These are phyloP conservation scores for Ogataea glucozyma DNA, from an alignment of 805 yeast species.

Conservation along the genomic window DNA sequence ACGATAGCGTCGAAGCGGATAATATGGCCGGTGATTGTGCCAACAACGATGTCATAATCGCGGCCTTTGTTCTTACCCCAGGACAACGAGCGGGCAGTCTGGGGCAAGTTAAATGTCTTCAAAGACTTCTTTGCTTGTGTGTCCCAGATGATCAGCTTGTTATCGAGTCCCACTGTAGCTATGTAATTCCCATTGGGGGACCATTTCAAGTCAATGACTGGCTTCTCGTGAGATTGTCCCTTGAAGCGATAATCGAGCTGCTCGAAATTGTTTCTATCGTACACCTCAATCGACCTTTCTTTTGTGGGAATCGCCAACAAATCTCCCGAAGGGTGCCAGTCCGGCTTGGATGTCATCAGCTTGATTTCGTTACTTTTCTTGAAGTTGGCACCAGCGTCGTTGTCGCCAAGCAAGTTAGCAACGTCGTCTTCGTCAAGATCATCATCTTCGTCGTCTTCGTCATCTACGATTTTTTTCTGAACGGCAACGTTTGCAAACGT, in stretches of 20 bases:
- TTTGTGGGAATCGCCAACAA: conserved; percentile 66
- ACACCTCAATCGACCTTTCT: conserved; percentile 47
- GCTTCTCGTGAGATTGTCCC: conserved; percentile 30
- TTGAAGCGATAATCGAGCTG: conserved; percentile 20
- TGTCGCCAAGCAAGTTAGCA: conserved; percentile 38
- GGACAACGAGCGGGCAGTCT: conserved; percentile 28
- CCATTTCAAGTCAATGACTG: conserved; percentile 54
- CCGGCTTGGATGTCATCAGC: conserved; percentile 47
- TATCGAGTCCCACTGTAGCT: conserved; percentile 58
- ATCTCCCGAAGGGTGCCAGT: conserved; percentile 74
- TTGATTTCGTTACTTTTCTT: conserved; percentile 32
- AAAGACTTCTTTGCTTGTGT: conserved; percentile 37
- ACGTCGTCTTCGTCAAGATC: conserved; percentile 38
- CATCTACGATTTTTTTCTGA: conserved; percentile 32
- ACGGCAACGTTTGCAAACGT: conserved; percentile 44
- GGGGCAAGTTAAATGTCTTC: conserved; percentile 30
- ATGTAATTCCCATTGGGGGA: conserved; percentile 62
- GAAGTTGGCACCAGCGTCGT: conserved; percentile 37
- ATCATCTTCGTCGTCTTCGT: conserved; percentile 43
- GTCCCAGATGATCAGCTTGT: conserved; percentile 58
- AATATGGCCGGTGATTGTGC: conserved; percentile 45
- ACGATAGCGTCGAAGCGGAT: conserved; percentile 27
- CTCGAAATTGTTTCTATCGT: conserved; percentile 39
- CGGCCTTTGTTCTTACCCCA: conserved; percentile 34
- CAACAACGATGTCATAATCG: conserved; percentile 37